Evolutionary conservation across 78 protist genomes (phyloP).

Genomic region (Goniomonas avonlea): DNA sequence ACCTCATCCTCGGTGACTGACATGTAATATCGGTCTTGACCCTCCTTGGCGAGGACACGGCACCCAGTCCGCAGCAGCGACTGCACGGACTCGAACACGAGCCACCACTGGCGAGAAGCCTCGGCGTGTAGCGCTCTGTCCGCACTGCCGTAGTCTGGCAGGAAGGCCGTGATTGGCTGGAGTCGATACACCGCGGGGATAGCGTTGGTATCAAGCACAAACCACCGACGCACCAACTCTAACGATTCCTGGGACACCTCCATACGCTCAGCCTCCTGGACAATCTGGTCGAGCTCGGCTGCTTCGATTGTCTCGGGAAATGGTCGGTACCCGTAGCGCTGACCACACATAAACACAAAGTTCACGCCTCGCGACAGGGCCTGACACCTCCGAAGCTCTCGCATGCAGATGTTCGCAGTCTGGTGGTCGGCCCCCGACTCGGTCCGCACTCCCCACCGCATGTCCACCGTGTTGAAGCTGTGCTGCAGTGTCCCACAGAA

Average conservation of each 20-base stretch:
- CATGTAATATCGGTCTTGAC: no score
- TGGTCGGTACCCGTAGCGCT: not conserved
- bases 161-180: not conserved
- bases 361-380: not conserved
- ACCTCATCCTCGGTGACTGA: no score
- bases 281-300: not conserved
- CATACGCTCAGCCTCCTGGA: not conserved
- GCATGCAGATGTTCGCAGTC: not conserved
- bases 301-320: not conserved
- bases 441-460: not conserved
- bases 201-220: not conserved
- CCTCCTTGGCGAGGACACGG: no score
- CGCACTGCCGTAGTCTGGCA: no score
- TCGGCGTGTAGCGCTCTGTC: no score
- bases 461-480: not conserved
- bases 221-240: no score
- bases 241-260: not conserved
- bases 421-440: not conserved
- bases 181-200: not conserved
- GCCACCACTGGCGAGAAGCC: no score
- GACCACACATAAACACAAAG: not conserved
- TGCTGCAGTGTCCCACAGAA: not conserved
- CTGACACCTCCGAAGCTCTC: not conserved
- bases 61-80: no score
- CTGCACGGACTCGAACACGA: no score